phyloP scores from a whole-genome alignment of 148 eudicot genomes.

The Arctostaphylos glauca region DNA sequence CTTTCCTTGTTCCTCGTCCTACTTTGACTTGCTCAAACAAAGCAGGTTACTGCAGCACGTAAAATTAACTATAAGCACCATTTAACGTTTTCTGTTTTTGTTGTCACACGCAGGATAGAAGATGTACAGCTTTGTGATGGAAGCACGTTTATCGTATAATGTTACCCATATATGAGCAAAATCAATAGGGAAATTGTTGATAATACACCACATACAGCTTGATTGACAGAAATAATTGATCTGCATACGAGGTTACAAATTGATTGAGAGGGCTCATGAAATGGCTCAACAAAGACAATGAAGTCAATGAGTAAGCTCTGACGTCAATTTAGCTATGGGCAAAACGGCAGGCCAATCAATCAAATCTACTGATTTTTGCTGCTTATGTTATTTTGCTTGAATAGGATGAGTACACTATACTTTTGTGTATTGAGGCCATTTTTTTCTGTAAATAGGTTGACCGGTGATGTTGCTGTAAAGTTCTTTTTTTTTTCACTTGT shows the following conservation, averaged over 20 bases:
- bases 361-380: background rate
- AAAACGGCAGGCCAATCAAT: background rate
- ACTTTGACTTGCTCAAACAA: background rate
- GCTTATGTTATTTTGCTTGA: background rate
- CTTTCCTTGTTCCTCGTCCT: background rate
- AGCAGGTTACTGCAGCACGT: background rate
- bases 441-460: slow-evolving; percentile 23
- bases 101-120: slow-evolving; percentile 1
- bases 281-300: background rate
- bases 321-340: background rate
- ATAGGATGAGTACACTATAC: background rate
- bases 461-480: slow-evolving; percentile 19
- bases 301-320: background rate
- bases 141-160: background rate
- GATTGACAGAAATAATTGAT: background rate
- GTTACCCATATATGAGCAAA: slow-evolving; percentile 2
- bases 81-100: background rate
- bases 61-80: background rate
- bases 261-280: background rate
- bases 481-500: background rate
- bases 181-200: background rate
- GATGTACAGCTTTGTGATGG: slow-evolving; percentile 13
- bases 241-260: background rate
- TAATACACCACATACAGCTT: background rate
- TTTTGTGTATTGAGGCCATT: background rate